Base-by-base conservation (phyloP, 306 rosid genomes). In the Abrus precatorius region DNA sequence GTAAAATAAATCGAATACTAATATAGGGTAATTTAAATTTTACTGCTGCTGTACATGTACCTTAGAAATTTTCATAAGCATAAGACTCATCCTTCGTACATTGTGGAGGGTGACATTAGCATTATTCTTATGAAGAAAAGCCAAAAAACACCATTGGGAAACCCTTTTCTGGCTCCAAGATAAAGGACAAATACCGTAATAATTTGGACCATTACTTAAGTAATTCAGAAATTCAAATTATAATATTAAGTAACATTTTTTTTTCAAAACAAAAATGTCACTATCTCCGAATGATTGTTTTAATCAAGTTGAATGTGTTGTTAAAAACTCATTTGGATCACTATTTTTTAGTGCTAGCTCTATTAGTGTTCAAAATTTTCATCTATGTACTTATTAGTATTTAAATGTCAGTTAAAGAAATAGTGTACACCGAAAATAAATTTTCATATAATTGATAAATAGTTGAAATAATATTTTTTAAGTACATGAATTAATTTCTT, bases 101-200 rank as follows among this genome's bases (percentile, higher is more conserved):
- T 27, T 61, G 45, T 6, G 68, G 13, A 14, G 47, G 85, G 83
- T 80, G 89, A 80, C 69, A 64, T 43, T 83, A 74, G 74, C 85
- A 70, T 45, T 84, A 74, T 80, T 47, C 68, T 40, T 71, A 63
- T 45, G 73, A 61, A 54, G 71, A 81, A 86, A 85, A 61, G 93
- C 90, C 97, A 84, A 90, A 84, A 90, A 87, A 76, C 30, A 14
- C 82, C 91, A 85, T 87, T 50, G 90, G 95, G 90, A 90, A 90
- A 61, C 81, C 90, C 83, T 89, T 86, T 86, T 70, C 83, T 81
- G 85, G 83, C 84, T 85, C 70, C 75, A 77, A 77, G 61, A 80
- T 77, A 87, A 83, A 80, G 59, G 93, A 90, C 91, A 86, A 90
- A 83, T 41, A 55, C 52, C 70, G 76, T 43, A 28, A n/a, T 62